phyloP scores from a whole-genome alignment of 495 filamentous ascomycete species.

The Haplographium delicatum region DNA sequence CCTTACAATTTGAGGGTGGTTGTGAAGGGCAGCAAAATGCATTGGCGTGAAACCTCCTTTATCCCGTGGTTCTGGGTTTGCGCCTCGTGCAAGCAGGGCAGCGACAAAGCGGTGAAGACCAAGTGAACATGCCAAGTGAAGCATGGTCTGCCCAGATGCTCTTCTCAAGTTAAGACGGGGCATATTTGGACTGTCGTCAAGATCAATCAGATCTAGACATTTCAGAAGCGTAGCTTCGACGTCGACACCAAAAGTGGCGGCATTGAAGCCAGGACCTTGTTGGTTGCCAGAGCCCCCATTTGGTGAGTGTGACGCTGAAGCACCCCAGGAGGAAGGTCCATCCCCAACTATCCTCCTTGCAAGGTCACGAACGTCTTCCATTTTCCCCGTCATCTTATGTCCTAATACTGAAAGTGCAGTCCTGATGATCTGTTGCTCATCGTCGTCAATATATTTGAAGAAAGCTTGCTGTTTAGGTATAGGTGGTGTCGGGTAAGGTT shows the following conservation, averaged over 20 bases:
- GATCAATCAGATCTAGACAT: slow-evolving; percentile 70
- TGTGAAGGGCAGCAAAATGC: slow-evolving; percentile 76
- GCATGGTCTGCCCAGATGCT: slow-evolving; percentile 69
- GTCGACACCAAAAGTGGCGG: slow-evolving; percentile 35
- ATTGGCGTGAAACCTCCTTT: slow-evolving; percentile 78
- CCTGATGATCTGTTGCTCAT: slow-evolving; percentile 66
- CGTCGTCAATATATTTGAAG: slow-evolving; percentile 77
- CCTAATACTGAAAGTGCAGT: slow-evolving; percentile 52
- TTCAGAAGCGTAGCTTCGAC: slow-evolving; percentile 69
- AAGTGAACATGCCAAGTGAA: slow-evolving; percentile 74
- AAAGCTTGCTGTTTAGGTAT: slow-evolving; percentile 44
- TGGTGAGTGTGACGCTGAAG: slow-evolving; percentile 14
- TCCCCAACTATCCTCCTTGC: slow-evolving; percentile 49
- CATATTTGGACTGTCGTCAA: slow-evolving; percentile 64
- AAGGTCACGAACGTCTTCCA: slow-evolving; percentile 45
- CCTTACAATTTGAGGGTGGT: slow-evolving; percentile 68
- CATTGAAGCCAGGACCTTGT: slow-evolving; percentile 31
- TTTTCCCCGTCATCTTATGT: slow-evolving; percentile 49
- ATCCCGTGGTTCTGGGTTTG: slow-evolving; percentile 68
- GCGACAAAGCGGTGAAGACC: slow-evolving; percentile 73
- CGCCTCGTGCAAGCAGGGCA: slow-evolving; percentile 76
- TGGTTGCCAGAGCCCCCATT: slow-evolving; percentile 16
- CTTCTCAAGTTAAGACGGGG: slow-evolving; percentile 59
- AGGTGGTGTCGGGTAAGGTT: slow-evolving; percentile 40
- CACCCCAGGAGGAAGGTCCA: slow-evolving; percentile 25